Base-by-base conservation (phyloP, 495 filamentous ascomycete genomes). In the Xylaria palmicola region DNA sequence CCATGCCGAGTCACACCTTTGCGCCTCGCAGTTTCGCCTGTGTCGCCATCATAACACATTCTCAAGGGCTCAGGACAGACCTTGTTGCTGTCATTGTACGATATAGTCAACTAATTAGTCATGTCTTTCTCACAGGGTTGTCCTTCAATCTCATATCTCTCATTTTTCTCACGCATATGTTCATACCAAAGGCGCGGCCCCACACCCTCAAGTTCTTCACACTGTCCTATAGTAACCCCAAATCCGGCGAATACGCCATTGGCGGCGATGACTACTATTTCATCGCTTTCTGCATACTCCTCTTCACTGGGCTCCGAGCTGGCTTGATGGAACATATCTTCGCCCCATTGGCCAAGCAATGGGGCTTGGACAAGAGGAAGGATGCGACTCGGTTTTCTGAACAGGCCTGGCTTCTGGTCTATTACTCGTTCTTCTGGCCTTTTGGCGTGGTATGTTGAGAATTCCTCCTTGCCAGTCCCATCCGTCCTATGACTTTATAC, bases 331-430 rank as follows among this genome's bases (percentile, higher is more conserved):
- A 96, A 66, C 93, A 94, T 77, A 62, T 96, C 9, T 79, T 98
- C 19, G 83, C 83, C 41, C 93, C 94, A 19, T 71, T 93, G 19
- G 93, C 88, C 27, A 83, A 83, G 40, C 70, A 77, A 13, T 79
- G 79, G 52, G 92, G 93, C 13, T 77, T 98, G 62, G 81, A 82
- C 60, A 85, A 85, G 58, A 80, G 78, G 64, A 97, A 95, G 75
- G 88, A 83, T 7, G 74, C 87, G 22, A 81, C 90, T 22, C 83
- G 95, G 40, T 90, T 98, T 74, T 90, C 91, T 49, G 94, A 98
- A 73, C 94, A 98, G 77, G 91, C 87, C 51, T 98, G 92, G 90
- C 79, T 96, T 68, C 71, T 90, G 26, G 66, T 93, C 34, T 98
- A 97, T 77, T 90, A 91, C 71, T 71, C 71, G 26, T 75, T 86